Evolutionary conservation across 257 asterid species (phyloP).

Genomic region (Nicotiana attenuata): DNA sequence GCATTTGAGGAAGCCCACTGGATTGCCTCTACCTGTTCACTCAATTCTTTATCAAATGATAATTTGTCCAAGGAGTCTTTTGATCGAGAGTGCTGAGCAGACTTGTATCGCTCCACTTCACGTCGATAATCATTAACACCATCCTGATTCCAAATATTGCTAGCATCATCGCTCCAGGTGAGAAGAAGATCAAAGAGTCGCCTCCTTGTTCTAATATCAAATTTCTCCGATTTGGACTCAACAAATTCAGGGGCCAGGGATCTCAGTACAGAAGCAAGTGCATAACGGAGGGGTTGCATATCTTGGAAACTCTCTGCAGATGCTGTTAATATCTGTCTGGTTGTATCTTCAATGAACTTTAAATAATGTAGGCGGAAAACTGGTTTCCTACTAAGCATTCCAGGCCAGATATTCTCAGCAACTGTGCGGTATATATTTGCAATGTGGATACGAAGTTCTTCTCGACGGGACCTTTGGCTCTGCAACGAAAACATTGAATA

Average conservation of each 20-base stretch:
- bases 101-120: conserved; percentile 96
- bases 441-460: conserved; percentile 83
- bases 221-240: conserved; percentile 90
- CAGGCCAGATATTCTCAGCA: conserved; percentile 98
- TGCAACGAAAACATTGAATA: conserved; percentile 25
- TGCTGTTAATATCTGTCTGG: conserved; percentile 65
- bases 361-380: conserved; percentile 92
- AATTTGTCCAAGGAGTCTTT: conserved; percentile 91
- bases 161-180: conserved; percentile 92
- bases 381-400: conserved; percentile 88
- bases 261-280: conserved; percentile 91
- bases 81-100: conserved; percentile 88
- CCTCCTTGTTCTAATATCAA: conserved; percentile 86
- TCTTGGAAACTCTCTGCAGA: conserved; percentile 83
- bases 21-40: conserved; percentile 97
- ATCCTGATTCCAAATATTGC: conserved; percentile 86
- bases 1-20: conserved; percentile 99
- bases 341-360: conserved; percentile 90
- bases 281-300: conserved; percentile 86
- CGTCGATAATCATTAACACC: conserved; percentile 90
- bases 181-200: conserved; percentile 91
- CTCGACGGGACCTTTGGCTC: conserved; percentile 97
- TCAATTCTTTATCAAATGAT: conserved; percentile 88
- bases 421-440: conserved; percentile 84
- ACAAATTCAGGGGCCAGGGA: conserved; percentile 97